These are phyloP conservation scores for Hirschfeldia incana DNA, from an alignment of 345 rosid species.

Conservation along the genomic window DNA sequence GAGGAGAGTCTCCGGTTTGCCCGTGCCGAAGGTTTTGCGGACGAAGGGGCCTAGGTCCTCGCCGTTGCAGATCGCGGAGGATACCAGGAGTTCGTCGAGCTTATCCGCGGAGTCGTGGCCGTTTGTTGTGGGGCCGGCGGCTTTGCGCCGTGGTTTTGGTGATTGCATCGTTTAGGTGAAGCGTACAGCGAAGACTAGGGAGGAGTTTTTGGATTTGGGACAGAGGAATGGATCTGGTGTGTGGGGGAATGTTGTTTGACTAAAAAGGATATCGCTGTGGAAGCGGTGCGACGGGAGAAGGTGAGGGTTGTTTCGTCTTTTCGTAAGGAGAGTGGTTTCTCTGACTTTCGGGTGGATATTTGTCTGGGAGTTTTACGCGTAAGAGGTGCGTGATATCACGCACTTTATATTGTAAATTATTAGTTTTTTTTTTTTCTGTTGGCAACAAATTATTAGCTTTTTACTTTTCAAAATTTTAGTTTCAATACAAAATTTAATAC, in stretches of 20 bases:
- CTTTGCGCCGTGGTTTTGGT: constrained; percentile 71
- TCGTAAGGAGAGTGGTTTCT: constrained; percentile 25
- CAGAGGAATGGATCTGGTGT: constrained; percentile 17
- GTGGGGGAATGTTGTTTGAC: constrained; percentile 28
- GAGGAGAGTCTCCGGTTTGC: constrained; percentile 84
- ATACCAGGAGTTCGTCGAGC: constrained; percentile 76
- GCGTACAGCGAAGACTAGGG: constrained; percentile 34
- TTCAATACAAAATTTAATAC: too few relatives aligned
- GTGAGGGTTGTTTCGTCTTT: constrained; percentile 37
- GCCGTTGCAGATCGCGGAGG: constrained; percentile 89
- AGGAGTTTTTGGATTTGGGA: constrained; percentile 24
- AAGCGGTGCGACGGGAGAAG: constrained; percentile 22
- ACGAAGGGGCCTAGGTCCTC: constrained; percentile 92
- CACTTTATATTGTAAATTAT: neutral
- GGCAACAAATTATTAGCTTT: too few relatives aligned
- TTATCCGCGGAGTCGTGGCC: constrained; percentile 74
- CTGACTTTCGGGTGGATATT: constrained; percentile 30
- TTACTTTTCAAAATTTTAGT: too few relatives aligned
- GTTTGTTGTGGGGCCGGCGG: constrained; percentile 46
- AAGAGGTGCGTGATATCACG: constrained; percentile 11
- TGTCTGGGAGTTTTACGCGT: constrained; percentile 12
- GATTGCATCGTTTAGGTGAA: constrained; percentile 51
- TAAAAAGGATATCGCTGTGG: constrained; percentile 38
- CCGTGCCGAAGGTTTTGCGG: constrained; percentile 76
- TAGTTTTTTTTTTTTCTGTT: too few relatives aligned